Evolutionary conservation across 495 filamentous ascomycete species (phyloP).

Genomic region (Xylaria nigripes): DNA sequence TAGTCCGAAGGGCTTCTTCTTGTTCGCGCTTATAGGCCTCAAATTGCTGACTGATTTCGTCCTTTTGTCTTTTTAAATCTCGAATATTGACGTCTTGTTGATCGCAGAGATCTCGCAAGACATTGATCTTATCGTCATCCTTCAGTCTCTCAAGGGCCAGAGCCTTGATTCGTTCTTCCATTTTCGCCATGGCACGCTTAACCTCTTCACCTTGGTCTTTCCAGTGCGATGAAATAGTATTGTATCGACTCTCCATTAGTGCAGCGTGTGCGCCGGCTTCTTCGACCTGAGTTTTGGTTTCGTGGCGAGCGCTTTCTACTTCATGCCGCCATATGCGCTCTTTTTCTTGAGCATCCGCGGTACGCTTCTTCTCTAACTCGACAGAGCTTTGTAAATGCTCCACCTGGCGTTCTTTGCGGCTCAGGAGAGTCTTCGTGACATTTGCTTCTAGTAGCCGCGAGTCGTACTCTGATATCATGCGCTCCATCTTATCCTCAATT

Average conservation of each 20-base stretch:
- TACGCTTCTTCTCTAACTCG: slow-evolving; percentile 56
- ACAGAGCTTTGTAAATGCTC: slow-evolving; percentile 61
- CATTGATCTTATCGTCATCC: slow-evolving; percentile 51
- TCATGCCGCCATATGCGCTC: slow-evolving; percentile 56
- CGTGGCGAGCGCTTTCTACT: slow-evolving; percentile 52
- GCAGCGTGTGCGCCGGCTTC: slow-evolving; percentile 50
- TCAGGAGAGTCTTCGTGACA: slow-evolving; percentile 59
- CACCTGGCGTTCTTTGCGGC: slow-evolving; percentile 72
- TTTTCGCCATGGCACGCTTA: slow-evolving; percentile 41
- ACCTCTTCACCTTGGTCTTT: slow-evolving; percentile 56
- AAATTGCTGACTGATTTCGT: slow-evolving; percentile 47
- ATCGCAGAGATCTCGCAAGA: slow-evolving; percentile 55
- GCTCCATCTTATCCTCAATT: slow-evolving; percentile 64
- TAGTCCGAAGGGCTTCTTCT: slow-evolving; percentile 48
- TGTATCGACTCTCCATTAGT: slow-evolving; percentile 56
- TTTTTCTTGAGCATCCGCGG: slow-evolving; percentile 47
- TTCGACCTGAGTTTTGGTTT: slow-evolving; percentile 53
- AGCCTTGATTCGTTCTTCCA: slow-evolving; percentile 43
- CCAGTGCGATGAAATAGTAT: slow-evolving; percentile 60
- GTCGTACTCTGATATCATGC: slow-evolving; percentile 57
- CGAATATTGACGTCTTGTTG: slow-evolving; percentile 63
- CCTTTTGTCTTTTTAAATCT: slow-evolving; percentile 49
- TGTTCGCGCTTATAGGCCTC: slow-evolving; percentile 56
- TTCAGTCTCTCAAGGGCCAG: slow-evolving; percentile 42
- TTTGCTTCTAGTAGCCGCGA: slow-evolving; percentile 62